Evolutionary conservation across 75 land plant species (phyloP).

Genomic region (Selaginella tamariscina): DNA sequence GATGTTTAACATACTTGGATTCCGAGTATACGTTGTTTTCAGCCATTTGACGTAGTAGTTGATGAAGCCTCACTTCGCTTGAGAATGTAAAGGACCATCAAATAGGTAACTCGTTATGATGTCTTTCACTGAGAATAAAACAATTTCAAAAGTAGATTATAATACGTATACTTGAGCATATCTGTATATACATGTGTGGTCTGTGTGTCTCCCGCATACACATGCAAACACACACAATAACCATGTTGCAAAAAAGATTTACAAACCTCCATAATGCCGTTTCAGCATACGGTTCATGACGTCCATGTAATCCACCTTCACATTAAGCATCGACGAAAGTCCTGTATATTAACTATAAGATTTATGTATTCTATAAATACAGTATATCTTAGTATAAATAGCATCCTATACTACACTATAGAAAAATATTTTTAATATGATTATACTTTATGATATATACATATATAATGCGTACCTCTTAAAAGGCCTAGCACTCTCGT

Average conservation of each 20-base stretch:
- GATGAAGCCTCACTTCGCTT: slow-evolving; percentile 59
- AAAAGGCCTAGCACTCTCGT: slow-evolving; percentile 76
- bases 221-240: no score
- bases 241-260: slow-evolving; percentile 2
- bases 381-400: background rate
- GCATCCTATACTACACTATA: no score
- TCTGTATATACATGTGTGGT: no score
- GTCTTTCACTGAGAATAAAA: background rate
- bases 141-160: background rate
- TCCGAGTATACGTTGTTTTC: slow-evolving; percentile 49
- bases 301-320: slow-evolving; percentile 59
- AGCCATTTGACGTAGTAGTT: slow-evolving; percentile 29
- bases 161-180: no score
- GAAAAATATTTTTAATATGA: no score
- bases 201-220: no score
- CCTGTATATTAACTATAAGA: slow-evolving; percentile 29
- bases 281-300: slow-evolving; percentile 98
- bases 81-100: slow-evolving; percentile 48
- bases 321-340: slow-evolving; percentile 65
- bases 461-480: slow-evolving; percentile 39
- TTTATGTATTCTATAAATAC: background rate
- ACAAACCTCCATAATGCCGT: slow-evolving; percentile 56
- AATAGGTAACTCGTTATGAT: slow-evolving; percentile 5
- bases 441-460: no score
- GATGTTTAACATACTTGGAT: slow-evolving; percentile 63